Conservation (phyloP, 352 stramenopile species). For the Globisporangium paddicum region DNA sequence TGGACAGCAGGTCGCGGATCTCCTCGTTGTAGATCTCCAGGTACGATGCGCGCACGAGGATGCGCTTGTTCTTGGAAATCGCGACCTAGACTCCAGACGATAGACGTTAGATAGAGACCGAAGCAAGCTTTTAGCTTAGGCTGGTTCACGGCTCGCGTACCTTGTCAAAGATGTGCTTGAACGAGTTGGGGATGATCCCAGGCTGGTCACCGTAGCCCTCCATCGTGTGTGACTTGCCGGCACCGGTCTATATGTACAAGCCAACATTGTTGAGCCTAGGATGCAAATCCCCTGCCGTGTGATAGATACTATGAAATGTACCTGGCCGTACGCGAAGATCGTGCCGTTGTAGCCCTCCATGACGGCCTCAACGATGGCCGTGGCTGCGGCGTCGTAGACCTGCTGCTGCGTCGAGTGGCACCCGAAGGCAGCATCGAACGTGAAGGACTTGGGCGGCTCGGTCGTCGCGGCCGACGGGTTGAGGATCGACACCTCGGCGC, state of each 20-base stretch:
- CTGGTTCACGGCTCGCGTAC: no score
- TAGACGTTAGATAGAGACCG: no score
- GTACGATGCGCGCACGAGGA: conserved; percentile 91
- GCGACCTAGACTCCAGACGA: no score
- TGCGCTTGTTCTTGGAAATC: conserved; percentile 87
- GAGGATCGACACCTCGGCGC: conserved; percentile 83
- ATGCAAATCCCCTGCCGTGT: no score
- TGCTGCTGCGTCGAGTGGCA: conserved; percentile 92
- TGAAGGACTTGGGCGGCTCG: conserved; percentile 93
- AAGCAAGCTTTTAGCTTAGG: no score
- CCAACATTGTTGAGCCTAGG: no score
- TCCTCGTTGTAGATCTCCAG: conserved; percentile 99
- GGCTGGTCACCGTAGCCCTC: conserved; percentile 70
- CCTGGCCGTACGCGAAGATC: conserved; percentile 10
- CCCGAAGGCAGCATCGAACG: conserved; percentile 97
- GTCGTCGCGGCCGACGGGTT: conserved; percentile 73
- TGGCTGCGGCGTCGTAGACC: conserved; percentile 90
- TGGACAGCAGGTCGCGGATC: conserved; percentile 93
- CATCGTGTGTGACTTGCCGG: conserved; percentile 88
- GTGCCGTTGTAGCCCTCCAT: conserved; percentile 12
- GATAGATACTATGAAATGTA: no score
- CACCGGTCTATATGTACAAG: conserved; percentile 79
- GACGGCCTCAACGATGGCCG: conserved; percentile 80
- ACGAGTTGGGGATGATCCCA: conserved; percentile 83
- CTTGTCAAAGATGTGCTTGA: conserved; percentile 90